Base-by-base conservation (phyloP, 805 yeast species). In the Starmerella vaccinii region DNA sequence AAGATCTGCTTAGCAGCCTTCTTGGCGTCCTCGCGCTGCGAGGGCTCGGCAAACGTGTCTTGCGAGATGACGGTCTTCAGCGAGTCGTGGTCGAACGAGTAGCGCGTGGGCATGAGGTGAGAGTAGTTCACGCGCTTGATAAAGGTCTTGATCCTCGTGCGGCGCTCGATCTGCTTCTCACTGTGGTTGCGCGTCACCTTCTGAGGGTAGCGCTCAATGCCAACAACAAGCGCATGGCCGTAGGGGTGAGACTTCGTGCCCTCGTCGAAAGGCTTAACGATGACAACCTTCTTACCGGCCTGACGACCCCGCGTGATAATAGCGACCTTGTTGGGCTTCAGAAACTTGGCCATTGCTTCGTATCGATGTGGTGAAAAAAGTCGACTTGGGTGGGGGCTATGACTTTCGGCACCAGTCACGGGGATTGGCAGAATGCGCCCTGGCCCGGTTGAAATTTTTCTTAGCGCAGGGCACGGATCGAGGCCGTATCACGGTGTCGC, bases 241-340 rank as follows among this genome's bases (percentile, higher is more conserved):
- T 88, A 92, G 69, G 94, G 92, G 81, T 90, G 97, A 61, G 92
- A 72, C 80, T 92, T 92, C 78, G 97, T 80, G 72, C 98, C 98
- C 71, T 92, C 97, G 71, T 92, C 97, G 73, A 85, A 94, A 66
- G 96, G 92, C 77, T 86, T 88, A 72, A 92, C 89, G 71, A 92
- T 88, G 73, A 92, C 98, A 65, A 92, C 98, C 84, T 92, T 92
- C 85, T 89, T 90, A 81, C 98, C 98, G 74, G 98, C 98, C 86
- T 81, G 90, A 80, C 98, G 92, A 71, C 98, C 98, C 76, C 97
- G 90, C 76, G 89, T 95, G 74, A 92, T 89, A 78, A 92, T 89
- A 79, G 97, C 97, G 83, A 90, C 97, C 84, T 84, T 88, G 82
- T 97, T 97, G 75, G 97, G 85, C 81, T 90, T 92, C 78, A 92